Base-by-base conservation (phyloP, 352 stramenopile species). In the Peronospora destructor region DNA sequence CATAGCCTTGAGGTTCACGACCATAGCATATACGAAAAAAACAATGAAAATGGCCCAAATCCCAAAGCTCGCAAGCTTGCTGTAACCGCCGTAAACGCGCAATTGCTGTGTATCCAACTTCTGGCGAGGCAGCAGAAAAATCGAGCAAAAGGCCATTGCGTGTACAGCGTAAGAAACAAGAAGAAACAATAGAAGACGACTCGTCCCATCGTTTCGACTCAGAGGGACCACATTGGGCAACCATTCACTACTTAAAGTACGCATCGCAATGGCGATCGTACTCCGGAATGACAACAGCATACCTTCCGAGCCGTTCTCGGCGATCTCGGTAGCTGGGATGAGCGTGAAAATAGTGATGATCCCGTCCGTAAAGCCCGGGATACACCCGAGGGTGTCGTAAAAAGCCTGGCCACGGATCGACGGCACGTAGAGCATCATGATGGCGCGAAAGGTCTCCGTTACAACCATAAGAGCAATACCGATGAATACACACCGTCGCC, bases 281-380 rank as follows among this genome's bases (percentile, higher is more conserved):
- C 71, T 83, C 17, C 67, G 71, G 52, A 84, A 81, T 6, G 74
- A 80, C 44, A 78, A 54, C 16, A 85, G 33, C 59, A 88, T 68
- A 19, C 73, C 77, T 45, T 88, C 77, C 7, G 71, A 79, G 30
- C 77, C 77, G 36, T 76, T 82, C 51, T 88, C 74, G 21, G 73
- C 77, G 46, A 88, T 85, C 44, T 88, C 77, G 0, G 71, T 86
- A 6, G 66, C 66, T 17, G 74, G 68, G 9, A 85, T 77, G 49
- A 84, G 63, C 43, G 73, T 79, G 56, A 84, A 86, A 57, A 88
- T 86, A 23, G 67, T 74, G 49, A 84, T 75, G 34, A 88, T 69
- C 6, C 66, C 77, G 39, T 86, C 71, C 13, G 73, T 71, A 49
- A 86, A 66, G 29, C 68, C 66, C 38, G 69, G 66, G 35, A 86